phyloP scores from a whole-genome alignment of 495 filamentous ascomycete species.

The Aspergillus baeticus region DNA sequence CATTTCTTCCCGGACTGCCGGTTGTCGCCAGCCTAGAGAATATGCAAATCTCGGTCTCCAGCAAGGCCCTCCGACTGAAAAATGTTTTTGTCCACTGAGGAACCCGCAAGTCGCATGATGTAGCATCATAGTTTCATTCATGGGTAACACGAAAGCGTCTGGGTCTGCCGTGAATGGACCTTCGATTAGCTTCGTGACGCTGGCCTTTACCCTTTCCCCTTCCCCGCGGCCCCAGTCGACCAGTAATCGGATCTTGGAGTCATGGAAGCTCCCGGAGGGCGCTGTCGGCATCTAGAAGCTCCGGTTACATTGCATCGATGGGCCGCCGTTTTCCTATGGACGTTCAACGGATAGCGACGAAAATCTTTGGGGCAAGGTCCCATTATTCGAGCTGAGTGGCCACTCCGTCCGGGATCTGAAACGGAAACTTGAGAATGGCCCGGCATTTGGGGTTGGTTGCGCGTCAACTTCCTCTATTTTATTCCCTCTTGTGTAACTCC shows the following conservation, averaged over 20 bases:
- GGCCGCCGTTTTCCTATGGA: background rate
- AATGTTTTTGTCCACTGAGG: background rate
- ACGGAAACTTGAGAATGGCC: conserved; percentile 1
- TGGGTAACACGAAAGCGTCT: conserved; percentile 14
- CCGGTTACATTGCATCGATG: conserved; percentile 19
- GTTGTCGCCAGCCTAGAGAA: background rate
- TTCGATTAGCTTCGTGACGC: background rate
- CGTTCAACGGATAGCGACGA: background rate
- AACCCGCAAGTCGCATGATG: conserved; percentile 8
- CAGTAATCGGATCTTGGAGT: conserved; percentile 3
- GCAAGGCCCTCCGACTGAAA: background rate
- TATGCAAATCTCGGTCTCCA: conserved; percentile 2
- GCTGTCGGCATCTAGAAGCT: conserved; percentile 8
- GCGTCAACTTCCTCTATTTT: conserved; percentile 2
- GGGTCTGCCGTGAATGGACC: conserved; percentile 4
- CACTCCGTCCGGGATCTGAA: conserved; percentile 3
- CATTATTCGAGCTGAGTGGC: background rate
- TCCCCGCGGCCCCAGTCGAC: background rate
- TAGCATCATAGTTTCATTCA: conserved; percentile 16
- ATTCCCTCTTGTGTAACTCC: conserved; percentile 12
- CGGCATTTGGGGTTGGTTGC: conserved; percentile 7
- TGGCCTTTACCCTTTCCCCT: background rate
- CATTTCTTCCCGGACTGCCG: background rate
- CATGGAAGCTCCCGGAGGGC: background rate
- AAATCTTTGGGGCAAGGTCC: background rate